A percentile compares a stretch with the other conserved stretches of the same genome.
Conservation (phyloP, 805 yeast genomes). For the Teunomyces cretensis region DNA sequence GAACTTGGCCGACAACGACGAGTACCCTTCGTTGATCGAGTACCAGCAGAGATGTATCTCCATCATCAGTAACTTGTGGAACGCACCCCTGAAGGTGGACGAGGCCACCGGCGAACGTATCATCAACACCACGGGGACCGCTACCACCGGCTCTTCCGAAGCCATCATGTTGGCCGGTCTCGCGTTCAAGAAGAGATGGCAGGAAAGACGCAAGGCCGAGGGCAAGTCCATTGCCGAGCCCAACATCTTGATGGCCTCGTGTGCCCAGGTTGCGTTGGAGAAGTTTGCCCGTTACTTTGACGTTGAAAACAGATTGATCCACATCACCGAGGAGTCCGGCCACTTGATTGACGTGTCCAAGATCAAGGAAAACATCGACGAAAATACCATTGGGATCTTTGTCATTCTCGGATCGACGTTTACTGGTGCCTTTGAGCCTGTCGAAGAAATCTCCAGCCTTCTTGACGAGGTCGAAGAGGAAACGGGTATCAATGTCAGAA, state of each 20-base stretch:
- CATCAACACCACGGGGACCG: constrained; percentile 67
- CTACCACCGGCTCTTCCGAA: constrained; percentile 92
- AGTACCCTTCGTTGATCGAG: constrained; percentile 82
- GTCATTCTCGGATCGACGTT: constrained; percentile 89
- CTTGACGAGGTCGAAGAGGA: constrained; percentile 68
- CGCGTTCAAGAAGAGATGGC: constrained; percentile 92
- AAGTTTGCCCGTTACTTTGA: constrained; percentile 93
- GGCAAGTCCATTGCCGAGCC: constrained; percentile 68
- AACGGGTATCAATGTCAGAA: constrained; percentile 68
- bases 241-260: constrained; percentile 86
- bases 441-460: constrained; percentile 57
- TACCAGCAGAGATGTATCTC: constrained; percentile 80
- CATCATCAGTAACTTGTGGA: constrained; percentile 78
- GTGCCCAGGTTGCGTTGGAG: constrained; percentile 92
- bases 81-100: constrained; percentile 50
- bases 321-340: constrained; percentile 58
- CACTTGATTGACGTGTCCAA: constrained; percentile 63
- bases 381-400: constrained; percentile 88
- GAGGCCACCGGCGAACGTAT: constrained; percentile 28
- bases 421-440: constrained; percentile 89
- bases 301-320: constrained; percentile 78
- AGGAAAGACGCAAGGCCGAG: constrained; percentile 54
- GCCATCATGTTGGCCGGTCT: constrained; percentile 93
- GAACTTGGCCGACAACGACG: constrained; percentile 91
- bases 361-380: constrained; percentile 70